Percentiles rank a stretch among this genome's conserved stretches.
Conservation (phyloP, 306 rosid species). For the Herpetospermum pedunculosum region DNA sequence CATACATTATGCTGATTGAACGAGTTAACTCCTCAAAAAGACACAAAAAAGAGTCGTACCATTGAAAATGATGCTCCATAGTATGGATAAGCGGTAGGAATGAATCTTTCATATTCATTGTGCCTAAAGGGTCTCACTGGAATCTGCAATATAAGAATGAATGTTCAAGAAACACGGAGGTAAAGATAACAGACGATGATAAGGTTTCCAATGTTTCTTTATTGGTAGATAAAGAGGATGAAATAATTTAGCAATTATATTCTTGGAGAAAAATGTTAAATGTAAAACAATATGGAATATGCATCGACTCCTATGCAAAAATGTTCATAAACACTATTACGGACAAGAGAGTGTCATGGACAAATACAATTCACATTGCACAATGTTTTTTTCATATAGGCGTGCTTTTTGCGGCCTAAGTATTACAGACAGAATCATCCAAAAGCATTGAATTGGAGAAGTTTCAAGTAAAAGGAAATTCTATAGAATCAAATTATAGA, state of each 20-base stretch:
- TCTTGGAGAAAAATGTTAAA: not conserved
- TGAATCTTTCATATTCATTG: slow-evolving; percentile 92
- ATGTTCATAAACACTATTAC: not conserved
- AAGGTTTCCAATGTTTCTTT: not conserved
- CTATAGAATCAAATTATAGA: not conserved
- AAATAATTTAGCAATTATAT: not conserved
- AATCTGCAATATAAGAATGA: slow-evolving; percentile 47
- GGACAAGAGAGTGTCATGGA: not conserved
- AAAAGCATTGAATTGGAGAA: not conserved
- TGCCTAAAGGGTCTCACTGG: slow-evolving; percentile 95
- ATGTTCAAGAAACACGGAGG: slow-evolving; percentile 4
- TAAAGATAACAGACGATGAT: not conserved
- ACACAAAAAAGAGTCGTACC: slow-evolving; percentile 35
- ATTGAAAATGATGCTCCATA: slow-evolving; percentile 86
- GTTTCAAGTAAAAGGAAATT: not conserved
- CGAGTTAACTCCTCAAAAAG: too few species aligned
- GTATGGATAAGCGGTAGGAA: slow-evolving; percentile 91
- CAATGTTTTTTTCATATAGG: not conserved
- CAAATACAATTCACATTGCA: not conserved
- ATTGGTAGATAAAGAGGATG: not conserved
- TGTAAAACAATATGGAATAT: not conserved
- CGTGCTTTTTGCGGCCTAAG: not conserved
- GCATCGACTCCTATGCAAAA: not conserved
- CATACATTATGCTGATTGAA: too few species aligned
- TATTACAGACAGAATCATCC: too few species aligned